Percentiles rank a stretch among this genome's conserved stretches.
phyloP scores from a whole-genome alignment of 495 filamentous ascomycete genomes.

The Aspergillus avenaceus region DNA sequence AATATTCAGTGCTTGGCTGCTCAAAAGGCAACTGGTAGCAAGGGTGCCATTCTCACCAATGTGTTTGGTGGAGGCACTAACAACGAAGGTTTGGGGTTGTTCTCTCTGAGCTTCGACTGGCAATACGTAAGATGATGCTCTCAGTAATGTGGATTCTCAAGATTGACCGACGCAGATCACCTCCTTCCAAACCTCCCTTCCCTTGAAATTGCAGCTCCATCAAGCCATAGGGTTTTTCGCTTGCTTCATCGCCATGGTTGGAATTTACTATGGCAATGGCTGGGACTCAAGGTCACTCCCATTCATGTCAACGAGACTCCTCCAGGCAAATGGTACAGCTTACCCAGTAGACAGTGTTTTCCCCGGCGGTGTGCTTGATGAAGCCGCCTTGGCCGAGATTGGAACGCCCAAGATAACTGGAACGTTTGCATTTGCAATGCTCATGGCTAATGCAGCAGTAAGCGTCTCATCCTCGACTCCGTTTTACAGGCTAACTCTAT shows the following conservation, averaged over 20 bases:
- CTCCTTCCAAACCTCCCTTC: slow-evolving; percentile 30
- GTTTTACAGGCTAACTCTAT: neutral
- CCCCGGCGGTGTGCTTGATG: slow-evolving; percentile 30
- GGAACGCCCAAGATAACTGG: slow-evolving; percentile 42
- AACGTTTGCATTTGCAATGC: slow-evolving; percentile 33
- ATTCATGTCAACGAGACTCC: slow-evolving; percentile 43
- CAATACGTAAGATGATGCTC: slow-evolving; percentile 42
- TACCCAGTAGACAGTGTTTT: slow-evolving; percentile 32
- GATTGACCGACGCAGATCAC: slow-evolving; percentile 24
- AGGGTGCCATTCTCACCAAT: slow-evolving; percentile 27
- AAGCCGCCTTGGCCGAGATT: slow-evolving; percentile 21
- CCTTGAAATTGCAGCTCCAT: slow-evolving; percentile 33
- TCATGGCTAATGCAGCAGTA: slow-evolving; percentile 32
- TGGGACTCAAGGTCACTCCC: slow-evolving; percentile 48
- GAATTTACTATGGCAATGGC: slow-evolving; percentile 45
- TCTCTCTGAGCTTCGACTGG: slow-evolving; percentile 52
- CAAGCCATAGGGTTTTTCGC: slow-evolving; percentile 40
- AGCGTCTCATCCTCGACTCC: neutral
- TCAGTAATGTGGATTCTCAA: neutral
- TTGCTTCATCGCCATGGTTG: slow-evolving; percentile 39
- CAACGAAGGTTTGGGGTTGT: slow-evolving; percentile 48
- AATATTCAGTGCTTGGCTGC: slow-evolving; percentile 35
- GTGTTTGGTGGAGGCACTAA: slow-evolving; percentile 53
- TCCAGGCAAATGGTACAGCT: slow-evolving; percentile 19
- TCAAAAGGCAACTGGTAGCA: slow-evolving; percentile 22